Evolutionary conservation across 1,284 basidiomycete genomes (phyloP), one percentile per base, ranked within the genome.

Genomic region (Boletus smithii): DNA sequence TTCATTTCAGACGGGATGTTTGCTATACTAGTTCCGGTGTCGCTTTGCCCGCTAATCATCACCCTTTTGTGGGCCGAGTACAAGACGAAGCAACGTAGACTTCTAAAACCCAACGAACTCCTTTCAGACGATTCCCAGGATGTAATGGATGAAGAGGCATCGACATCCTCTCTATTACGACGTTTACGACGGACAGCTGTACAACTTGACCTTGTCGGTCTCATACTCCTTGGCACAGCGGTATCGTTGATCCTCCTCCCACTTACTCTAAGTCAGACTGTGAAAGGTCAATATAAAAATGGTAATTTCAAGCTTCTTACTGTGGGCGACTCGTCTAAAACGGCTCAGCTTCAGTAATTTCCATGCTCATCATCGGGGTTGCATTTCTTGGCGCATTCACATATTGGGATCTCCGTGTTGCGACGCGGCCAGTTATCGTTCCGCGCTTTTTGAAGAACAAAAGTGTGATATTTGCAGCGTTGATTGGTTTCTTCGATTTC

Each of bases 401-500:
- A 22, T 46, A 74, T 16, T 85, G 75, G 72, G 80, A 83, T 50
- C 59, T 73, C 46, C 71, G 67, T 50, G 64, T 70, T 51, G 75
- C 81, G 8, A 71, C 69, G 33, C 68, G 69, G 42, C 81, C 81
- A 3, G 73, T 83, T 38, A 64, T 83, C 26, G 70, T 80, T 10
- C 68, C 71, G 29, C 74, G 80, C 26, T 83, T 86, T 68, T 62
- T 83, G 40, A 59, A 60, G 30, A 85, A 85, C 59, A 67, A 72
- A 11, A 77, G 76, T 30, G 78, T 89, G 23, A 69, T 86, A 20
- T 71, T 78, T 22, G 79, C 84, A 0, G 72, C 79, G 20, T 61
- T 81, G 37, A 82, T 90, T 51, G 84, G 84, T 6, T 83, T 82
- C 60, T 79, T 84, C 49, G 85, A 88, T 63, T 88, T 86, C 58